Conservation (phyloP, 1,139 yeast genomes). For the Trichomonascaceae sp. region DNA sequence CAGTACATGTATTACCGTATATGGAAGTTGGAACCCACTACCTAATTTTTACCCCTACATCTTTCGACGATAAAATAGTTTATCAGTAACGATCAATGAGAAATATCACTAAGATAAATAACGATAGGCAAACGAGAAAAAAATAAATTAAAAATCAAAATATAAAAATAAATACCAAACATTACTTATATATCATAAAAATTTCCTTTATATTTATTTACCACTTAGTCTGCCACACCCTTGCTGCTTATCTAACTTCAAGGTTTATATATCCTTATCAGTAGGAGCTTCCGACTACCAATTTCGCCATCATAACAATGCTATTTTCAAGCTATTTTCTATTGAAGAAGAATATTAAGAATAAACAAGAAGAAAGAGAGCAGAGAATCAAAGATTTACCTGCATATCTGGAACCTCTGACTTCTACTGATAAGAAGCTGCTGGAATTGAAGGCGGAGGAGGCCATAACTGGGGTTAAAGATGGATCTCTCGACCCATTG, state of each 20-base stretch:
- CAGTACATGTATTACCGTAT: no score
- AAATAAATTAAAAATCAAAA: background rate
- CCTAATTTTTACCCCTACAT: no score
- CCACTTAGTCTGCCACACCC: background rate
- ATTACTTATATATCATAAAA: no score
- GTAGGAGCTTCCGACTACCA: background rate
- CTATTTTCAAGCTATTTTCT: conserved; percentile 7
- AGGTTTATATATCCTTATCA: background rate
- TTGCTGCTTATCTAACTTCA: background rate
- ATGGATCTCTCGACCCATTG: conserved; percentile 29
- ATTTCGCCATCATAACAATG: background rate
- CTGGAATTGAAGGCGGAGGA: conserved; percentile 27
- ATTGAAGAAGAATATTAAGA: conserved; percentile 16
- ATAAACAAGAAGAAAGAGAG: conserved; percentile 32
- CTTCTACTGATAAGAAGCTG: conserved; percentile 28
- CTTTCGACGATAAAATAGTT: no score
- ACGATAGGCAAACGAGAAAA: no score
- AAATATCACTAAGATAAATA: no score
- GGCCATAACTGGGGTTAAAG: conserved; percentile 29
- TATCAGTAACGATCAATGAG: no score
- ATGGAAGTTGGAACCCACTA: no score
- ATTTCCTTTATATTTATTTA: background rate
- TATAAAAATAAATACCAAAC: no score
- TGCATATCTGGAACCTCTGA: conserved; percentile 31
- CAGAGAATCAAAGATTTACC: conserved; percentile 32